These are phyloP conservation scores for Xylogone sp. DNA, from an alignment of 2,329 filamentous ascomycete species.

Conservation along the genomic window DNA sequence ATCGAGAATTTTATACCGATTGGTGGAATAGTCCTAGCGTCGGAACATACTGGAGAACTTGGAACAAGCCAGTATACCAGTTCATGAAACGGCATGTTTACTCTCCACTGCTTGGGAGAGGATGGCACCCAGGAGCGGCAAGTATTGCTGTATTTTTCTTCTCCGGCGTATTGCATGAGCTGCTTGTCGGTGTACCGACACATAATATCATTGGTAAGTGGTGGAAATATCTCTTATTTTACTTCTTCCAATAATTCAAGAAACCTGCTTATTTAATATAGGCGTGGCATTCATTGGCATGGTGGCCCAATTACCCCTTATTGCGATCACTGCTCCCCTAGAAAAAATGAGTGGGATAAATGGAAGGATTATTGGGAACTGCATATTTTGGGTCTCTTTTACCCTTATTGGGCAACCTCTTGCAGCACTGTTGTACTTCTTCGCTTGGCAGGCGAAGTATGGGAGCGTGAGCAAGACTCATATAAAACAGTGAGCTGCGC, in stretches of 20 bases:
- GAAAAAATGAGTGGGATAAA: slow-evolving; percentile 73
- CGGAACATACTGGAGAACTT: slow-evolving; percentile 87
- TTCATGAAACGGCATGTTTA: slow-evolving; percentile 97
- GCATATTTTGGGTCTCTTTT: slow-evolving; percentile 95
- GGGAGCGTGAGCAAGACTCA: slow-evolving; percentile 62
- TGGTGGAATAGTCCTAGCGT: slow-evolving; percentile 96
- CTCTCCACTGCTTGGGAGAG: slow-evolving; percentile 79
- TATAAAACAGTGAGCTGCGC: background rate
- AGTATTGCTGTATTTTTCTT: slow-evolving; percentile 83
- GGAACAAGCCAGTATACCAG: slow-evolving; percentile 96
- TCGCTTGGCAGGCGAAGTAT: slow-evolving; percentile 98
- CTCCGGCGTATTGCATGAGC: slow-evolving; percentile 85
- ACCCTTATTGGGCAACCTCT: slow-evolving; percentile 93
- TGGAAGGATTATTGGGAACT: slow-evolving; percentile 81
- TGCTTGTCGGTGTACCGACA: slow-evolving; percentile 89
- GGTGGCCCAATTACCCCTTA: slow-evolving; percentile 88
- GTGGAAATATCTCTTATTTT: background rate
- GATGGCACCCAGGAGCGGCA: slow-evolving; percentile 67
- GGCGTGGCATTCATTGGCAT: slow-evolving; percentile 93
- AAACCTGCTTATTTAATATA: slow-evolving; percentile 27
- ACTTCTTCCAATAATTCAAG: too few relatives aligned
- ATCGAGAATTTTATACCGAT: slow-evolving; percentile 91
- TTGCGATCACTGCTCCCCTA: slow-evolving; percentile 72
- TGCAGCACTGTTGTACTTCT: slow-evolving; percentile 90
- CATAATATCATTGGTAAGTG: slow-evolving; percentile 81